These are phyloP conservation scores for Gracilaria caudata DNA, from an alignment of 23 red algal genomes.

Conservation along the genomic window DNA sequence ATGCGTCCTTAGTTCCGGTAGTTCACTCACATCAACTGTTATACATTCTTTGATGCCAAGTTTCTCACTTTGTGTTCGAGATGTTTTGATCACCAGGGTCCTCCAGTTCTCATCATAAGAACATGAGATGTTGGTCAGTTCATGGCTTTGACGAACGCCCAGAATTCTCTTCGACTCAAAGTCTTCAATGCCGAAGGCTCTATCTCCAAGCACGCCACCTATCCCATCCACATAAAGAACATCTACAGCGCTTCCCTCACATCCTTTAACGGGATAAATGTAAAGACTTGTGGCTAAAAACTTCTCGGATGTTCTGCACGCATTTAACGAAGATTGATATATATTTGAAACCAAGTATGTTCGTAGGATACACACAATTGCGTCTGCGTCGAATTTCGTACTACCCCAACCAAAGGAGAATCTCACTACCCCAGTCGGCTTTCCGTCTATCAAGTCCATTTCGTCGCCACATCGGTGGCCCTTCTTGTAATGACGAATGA, in stretches of 20 bases:
- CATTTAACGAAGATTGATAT: background rate
- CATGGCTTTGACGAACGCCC: background rate
- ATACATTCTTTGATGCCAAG: slow-evolving; percentile 2
- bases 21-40: slow-evolving; percentile 8
- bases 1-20: background rate
- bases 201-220: slow-evolving; percentile 27
- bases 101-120: background rate
- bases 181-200: slow-evolving; percentile 22
- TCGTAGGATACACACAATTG: slow-evolving; percentile 20
- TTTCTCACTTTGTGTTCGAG: background rate
- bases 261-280: slow-evolving; percentile 56
- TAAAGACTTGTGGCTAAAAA: slow-evolving; percentile 10
- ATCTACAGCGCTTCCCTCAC: slow-evolving; percentile 25
- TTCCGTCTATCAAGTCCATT: slow-evolving; percentile 60
- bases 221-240: background rate
- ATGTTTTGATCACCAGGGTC: background rate
- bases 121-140: slow-evolving; percentile 1
- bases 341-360: slow-evolving; percentile 8
- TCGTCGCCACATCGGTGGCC: slow-evolving; percentile 44
- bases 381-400: background rate
- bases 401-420: slow-evolving; percentile 62
- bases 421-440: slow-evolving; percentile 49
- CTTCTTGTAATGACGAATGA: slow-evolving; percentile 1
- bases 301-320: background rate
- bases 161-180: slow-evolving; percentile 5